These are phyloP conservation scores for Taiozyma sp. DNA, from an alignment of 1,139 yeast species.

Conservation along the genomic window DNA sequence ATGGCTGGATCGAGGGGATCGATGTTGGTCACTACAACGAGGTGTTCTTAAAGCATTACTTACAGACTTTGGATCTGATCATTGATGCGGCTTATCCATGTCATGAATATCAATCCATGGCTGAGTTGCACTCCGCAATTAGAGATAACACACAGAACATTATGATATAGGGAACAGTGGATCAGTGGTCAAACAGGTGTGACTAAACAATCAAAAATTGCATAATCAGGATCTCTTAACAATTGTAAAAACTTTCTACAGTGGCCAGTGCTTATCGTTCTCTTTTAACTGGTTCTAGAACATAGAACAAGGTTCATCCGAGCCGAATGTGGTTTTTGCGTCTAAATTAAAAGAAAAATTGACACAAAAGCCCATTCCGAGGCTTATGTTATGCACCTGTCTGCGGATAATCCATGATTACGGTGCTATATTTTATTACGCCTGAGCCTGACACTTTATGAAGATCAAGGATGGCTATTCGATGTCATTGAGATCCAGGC, in stretches of 20 bases:
- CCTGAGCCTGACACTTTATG: neutral
- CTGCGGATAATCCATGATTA: too few relatives aligned
- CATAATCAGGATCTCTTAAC: neutral
- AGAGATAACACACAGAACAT: slow-evolving; percentile 4
- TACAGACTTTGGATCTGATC: slow-evolving; percentile 28
- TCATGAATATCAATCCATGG: slow-evolving; percentile 30
- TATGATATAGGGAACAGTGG: neutral
- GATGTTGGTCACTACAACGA: slow-evolving; percentile 30
- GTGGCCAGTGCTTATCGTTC: too few relatives aligned
- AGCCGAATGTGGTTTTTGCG: neutral
- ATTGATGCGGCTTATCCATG: slow-evolving; percentile 30
- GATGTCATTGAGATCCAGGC: neutral
- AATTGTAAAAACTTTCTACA: neutral
- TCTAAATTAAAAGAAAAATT: too few relatives aligned
- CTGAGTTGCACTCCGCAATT: slow-evolving; percentile 15
- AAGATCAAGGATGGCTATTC: neutral
- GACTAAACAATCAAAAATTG: neutral
- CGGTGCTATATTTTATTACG: too few relatives aligned
- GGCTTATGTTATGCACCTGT: too few relatives aligned
- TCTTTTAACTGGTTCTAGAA: too few relatives aligned
- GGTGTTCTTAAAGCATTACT: slow-evolving; percentile 31
- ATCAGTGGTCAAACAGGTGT: neutral
- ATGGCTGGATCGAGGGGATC: slow-evolving; percentile 33
- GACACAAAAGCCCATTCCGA: neutral
- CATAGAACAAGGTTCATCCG: neutral